Conservation (phyloP, 2,329 filamentous ascomycete genomes). For the Massarina eburnea region DNA sequence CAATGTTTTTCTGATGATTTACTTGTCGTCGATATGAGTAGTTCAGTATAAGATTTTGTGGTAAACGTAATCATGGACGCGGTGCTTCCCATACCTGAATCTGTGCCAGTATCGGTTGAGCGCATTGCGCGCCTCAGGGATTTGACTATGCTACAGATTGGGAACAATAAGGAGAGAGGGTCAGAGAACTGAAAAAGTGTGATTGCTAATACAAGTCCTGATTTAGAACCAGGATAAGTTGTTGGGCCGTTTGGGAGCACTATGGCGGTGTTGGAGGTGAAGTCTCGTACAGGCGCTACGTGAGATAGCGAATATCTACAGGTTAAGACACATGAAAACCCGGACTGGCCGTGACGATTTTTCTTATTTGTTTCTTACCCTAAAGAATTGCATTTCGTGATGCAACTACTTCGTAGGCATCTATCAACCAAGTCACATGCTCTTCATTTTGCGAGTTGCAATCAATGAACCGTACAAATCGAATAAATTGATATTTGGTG, state of each 20-base stretch:
- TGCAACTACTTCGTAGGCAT: too few species aligned
- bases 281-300: neutral
- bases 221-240: slow-evolving; percentile 1
- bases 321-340: too few species aligned
- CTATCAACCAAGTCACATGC: too few species aligned
- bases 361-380: too few species aligned
- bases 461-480: too few species aligned
- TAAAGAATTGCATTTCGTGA: too few species aligned
- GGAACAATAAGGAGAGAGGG: slow-evolving; percentile 9
- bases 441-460: too few species aligned
- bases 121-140: slow-evolving; percentile 4
- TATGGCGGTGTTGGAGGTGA: slow-evolving; percentile 10
- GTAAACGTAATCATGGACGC: slow-evolving; percentile 11
- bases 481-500: too few species aligned
- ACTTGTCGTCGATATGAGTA: slow-evolving; percentile 6
- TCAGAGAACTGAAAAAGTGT: slow-evolving; percentile 7
- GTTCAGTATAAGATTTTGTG: slow-evolving; percentile 6
- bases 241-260: slow-evolving; percentile 7
- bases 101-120: slow-evolving; percentile 3
- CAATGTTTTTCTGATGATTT: slow-evolving; percentile 1
- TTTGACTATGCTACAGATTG: slow-evolving; percentile 8
- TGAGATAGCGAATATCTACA: too few species aligned
- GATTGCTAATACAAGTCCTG: neutral
- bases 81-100: slow-evolving; percentile 6
- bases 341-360: too few species aligned